Conservation (phyloP, 345 rosid species). For the Eucalyptus tenuipes region DNA sequence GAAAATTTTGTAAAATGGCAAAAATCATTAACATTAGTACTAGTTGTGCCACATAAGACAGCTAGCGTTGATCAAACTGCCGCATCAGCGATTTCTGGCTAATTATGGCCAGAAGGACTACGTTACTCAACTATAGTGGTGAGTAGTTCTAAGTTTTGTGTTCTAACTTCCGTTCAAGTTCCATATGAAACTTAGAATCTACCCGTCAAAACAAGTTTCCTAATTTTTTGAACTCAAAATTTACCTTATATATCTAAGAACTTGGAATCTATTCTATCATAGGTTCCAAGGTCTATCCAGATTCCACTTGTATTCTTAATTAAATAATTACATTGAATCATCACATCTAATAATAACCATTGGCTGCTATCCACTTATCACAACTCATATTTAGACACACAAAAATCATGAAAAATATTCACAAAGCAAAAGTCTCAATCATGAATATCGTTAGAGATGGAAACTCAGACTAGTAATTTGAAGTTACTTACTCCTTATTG, state of each 20-base stretch:
- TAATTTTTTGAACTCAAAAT: too few species aligned
- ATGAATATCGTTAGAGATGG: accelerated
- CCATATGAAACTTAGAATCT: not conserved
- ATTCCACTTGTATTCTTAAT: not conserved
- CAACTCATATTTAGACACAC: too few species aligned
- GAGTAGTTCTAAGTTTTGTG: not conserved
- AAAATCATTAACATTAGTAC: not conserved
- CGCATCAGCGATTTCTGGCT: accelerated
- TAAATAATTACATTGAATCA: accelerated
- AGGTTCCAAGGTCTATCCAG: accelerated
- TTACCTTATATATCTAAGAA: too few species aligned
- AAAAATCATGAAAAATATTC: too few species aligned
- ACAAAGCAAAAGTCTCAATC: too few species aligned
- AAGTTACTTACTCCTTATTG: not conserved
- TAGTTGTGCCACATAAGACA: not conserved
- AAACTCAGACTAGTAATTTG: too few species aligned
- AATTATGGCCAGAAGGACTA: not conserved
- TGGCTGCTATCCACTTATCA: not conserved
- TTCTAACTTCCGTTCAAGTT: accelerated
- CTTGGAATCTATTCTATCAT: too few species aligned
- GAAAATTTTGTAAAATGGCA: not conserved
- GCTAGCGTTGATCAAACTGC: accelerated
- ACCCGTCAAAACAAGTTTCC: too few species aligned
- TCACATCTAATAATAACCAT: not conserved
- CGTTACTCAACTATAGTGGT: not conserved